Base-by-base conservation (phyloP, 2,329 filamentous ascomycete genomes). In the Aspergillus fijiensis region DNA sequence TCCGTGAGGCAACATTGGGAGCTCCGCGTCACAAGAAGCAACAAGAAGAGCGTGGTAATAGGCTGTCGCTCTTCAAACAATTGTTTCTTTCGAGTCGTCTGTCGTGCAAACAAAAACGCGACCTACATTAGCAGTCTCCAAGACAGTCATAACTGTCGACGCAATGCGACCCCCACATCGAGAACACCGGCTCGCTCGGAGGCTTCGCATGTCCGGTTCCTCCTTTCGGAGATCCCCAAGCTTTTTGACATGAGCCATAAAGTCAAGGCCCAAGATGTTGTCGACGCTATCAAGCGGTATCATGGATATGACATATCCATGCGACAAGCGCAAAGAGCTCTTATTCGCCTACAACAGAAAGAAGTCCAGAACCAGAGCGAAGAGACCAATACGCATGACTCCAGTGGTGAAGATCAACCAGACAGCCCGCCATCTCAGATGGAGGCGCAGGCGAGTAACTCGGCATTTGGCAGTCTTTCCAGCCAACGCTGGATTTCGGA, bases 1-100 rank as follows among this genome's bases (percentile, higher is more conserved):
- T 77, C 75, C n/a, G 74, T 77, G 35, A 67, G 73, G 21, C 75
- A 77, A 49, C 73, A 76, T 58, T 77, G 75, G 75, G 74, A 77
- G 58, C 71, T 77, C 45, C 72, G 75, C 33, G 75, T 77, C 42
- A 69, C 72, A 52, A 70, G 75, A 51, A 77, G 75, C 66, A 77
- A 77, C 60, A 76, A 75, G 61, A 76, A 77, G 55, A 76, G 74
- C 49, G 75, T 77, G 53, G 74, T 77, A n/a, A 70, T 77, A 55
- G 74, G 74, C 33, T 77, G 75, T 64, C 73, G 75, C 49, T 76
- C 75, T 6, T 74, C 72, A 31, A 59, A 66, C 62, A 76, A 72
- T 68, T 77, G 75, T 63, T 74, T 67, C 57, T 77, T 77, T 60
- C 75, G 75, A 16, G 75, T 75, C 39, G 74, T 77, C 57, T 76